Evolutionary conservation across 306 rosid genomes (phyloP).

Genomic region (Pueraria montana): DNA sequence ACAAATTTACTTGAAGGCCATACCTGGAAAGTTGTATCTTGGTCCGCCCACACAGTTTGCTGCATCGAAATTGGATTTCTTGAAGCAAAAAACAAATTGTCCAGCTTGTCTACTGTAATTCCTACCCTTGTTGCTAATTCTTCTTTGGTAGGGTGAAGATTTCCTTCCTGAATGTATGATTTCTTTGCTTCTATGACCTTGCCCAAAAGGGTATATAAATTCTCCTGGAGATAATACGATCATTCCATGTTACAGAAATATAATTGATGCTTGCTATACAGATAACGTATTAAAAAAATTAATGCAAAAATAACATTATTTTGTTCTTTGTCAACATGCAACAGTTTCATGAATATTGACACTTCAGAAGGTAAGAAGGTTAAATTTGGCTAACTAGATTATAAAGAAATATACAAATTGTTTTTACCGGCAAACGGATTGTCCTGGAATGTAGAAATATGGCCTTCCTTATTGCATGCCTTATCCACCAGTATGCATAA

Average conservation of each 20-base stretch:
- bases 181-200: conserved; percentile 81
- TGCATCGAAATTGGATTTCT: conserved; percentile 90
- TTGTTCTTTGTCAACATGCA: conserved; percentile 30
- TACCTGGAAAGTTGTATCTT: conserved; percentile 91
- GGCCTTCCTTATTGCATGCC: conserved; percentile 80
- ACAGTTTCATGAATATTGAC: conserved; percentile 36
- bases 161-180: conserved; percentile 71
- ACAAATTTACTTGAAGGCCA: conserved; percentile 36
- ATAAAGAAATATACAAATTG: conserved; percentile 19
- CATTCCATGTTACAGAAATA: conserved; percentile 35
- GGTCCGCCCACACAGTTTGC: conserved; percentile 85
- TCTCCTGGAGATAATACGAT: conserved; percentile 71
- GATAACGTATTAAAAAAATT: background rate
- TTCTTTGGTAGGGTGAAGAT: conserved; percentile 76
- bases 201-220: conserved; percentile 70
- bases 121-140: conserved; percentile 77
- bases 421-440: conserved; percentile 84
- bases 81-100: conserved; percentile 62
- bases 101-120: conserved; percentile 80
- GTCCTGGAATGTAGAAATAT: conserved; percentile 89
- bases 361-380: conserved; percentile 26
- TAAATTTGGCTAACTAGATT: conserved; percentile 27
- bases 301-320: conserved; percentile 1
- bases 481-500: conserved; percentile 98
- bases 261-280: conserved; percentile 23